These are phyloP conservation scores for Lagerstroemia speciosa DNA, from an alignment of 345 rosid genomes.

Conservation along the genomic window DNA sequence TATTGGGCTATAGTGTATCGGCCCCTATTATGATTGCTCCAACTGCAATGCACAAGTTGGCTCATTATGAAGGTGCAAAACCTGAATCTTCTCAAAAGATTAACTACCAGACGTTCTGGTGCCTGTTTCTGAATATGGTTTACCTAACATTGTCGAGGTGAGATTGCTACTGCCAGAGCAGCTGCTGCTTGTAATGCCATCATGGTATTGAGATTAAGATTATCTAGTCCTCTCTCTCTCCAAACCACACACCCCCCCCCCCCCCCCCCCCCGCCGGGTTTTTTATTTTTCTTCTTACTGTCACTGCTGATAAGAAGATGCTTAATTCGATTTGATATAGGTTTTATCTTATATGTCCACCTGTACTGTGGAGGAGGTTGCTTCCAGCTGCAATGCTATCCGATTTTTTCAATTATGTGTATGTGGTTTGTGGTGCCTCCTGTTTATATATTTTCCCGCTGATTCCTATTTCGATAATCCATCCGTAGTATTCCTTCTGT, in stretches of 20 bases:
- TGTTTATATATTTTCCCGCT: too few relatives aligned
- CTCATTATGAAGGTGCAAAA: constrained; percentile 61
- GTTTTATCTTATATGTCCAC: constrained; percentile 50
- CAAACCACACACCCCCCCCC: too few relatives aligned
- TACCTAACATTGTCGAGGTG: constrained; percentile 36
- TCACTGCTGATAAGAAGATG: neutral
- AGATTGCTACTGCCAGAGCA: constrained; percentile 82
- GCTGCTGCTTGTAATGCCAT: constrained; percentile 71
- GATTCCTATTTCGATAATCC: too few relatives aligned
- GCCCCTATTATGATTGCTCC: constrained; percentile 76
- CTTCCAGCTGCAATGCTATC: constrained; percentile 67
- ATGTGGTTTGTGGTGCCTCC: too few relatives aligned
- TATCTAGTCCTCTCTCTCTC: too few relatives aligned
- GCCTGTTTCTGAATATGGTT: too few relatives aligned
- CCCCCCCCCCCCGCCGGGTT: too few relatives aligned
- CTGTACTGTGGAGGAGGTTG: constrained; percentile 77
- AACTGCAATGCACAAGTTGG: constrained; percentile 51
- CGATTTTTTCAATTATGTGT: constrained; percentile 77
- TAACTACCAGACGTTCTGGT: too few relatives aligned
- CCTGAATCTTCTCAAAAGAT: too few relatives aligned
- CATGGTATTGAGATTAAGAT: constrained; percentile 74
- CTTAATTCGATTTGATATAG: constrained; percentile 23
- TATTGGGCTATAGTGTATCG: constrained; percentile 53
- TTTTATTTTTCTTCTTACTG: constrained; percentile 1
- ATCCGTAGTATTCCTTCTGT: too few relatives aligned